A percentile compares a stretch with the other conserved stretches of the same genome.
phyloP scores from a whole-genome alignment of 805 yeast genomes.

The Saccharomyces mikatae region DNA sequence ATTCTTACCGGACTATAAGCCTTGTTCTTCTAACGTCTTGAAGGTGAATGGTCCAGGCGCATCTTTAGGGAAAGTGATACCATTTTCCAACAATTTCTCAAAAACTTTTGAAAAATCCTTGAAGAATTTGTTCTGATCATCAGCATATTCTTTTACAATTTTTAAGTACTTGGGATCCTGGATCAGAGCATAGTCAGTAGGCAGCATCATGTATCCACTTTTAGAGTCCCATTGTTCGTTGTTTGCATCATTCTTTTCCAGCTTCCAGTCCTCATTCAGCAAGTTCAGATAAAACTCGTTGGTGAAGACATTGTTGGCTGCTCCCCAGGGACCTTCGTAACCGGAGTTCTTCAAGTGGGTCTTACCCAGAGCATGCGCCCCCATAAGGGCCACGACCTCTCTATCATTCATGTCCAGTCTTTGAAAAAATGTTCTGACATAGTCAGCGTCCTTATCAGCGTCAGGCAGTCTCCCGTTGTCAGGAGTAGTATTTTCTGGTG shows the following conservation, averaged over 20 bases:
- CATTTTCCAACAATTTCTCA: conserved; percentile 66
- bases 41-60: conserved; percentile 38
- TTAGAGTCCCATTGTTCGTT: conserved; percentile 57
- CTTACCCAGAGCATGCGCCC: conserved; percentile 72
- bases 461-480: conserved; percentile 69
- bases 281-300: conserved; percentile 63
- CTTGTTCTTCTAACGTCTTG: conserved; percentile 67
- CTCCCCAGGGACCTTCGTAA: conserved; percentile 87
- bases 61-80: conserved; percentile 53
- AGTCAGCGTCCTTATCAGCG: conserved; percentile 56
- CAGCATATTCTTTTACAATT: conserved; percentile 63
- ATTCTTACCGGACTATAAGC: conserved; percentile 6
- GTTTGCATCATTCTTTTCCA: conserved; percentile 51
- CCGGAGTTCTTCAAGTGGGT: conserved; percentile 67
- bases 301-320: conserved; percentile 62
- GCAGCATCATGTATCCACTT: conserved; percentile 75
- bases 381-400: conserved; percentile 66
- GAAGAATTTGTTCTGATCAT: conserved; percentile 53
- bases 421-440: conserved; percentile 54
- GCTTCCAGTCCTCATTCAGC: conserved; percentile 45
- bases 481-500: conserved; percentile 42
- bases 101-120: conserved; percentile 59
- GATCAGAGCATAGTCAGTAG: conserved; percentile 67
- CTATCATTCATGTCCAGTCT: conserved; percentile 62
- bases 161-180: conserved; percentile 50